Base-by-base conservation (phyloP, 78 protist species). In the Dictyostelium brefeldianum region DNA sequence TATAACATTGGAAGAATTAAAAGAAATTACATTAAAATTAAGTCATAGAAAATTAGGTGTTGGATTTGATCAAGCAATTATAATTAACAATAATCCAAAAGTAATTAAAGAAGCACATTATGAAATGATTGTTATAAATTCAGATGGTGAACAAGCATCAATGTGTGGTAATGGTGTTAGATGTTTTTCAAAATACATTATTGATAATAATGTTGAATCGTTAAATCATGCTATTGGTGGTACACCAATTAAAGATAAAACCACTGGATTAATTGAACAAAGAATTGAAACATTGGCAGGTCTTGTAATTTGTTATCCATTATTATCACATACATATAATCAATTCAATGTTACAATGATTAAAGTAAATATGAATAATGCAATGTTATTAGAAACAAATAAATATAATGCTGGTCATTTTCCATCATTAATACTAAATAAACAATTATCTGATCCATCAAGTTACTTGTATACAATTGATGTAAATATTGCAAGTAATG, bases 111-210 rank as follows among this genome's bases (percentile, higher is more conserved):
- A 73, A 11, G 48, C 80, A 36, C 62, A 64, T 47, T 82, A 64
- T 29, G 89, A 78, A 80, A 77, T 91, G 85, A 59, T 91, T 29
- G 74, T 91, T n/a, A 80, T 56, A 25, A 91, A 91, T 65, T 29
- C 47, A 17, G 95, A 91, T 69, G 95, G 95, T 27, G 29, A 81
- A 43, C 78, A 64, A 18, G 92, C 92, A 11, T 7, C 73, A 8
- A 87, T 87, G 95, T 91, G 95, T 83, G 95, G 95, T 9, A 91
- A 91, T 91, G 95, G 95, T 27, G 80, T 83, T 12, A 81, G 95
- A 65, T 91, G 95, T 56, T 78, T 91, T 81, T 81, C 95, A 74
- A 83, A 81, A 56, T 91, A 70, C 81, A 64, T 91, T 17, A 29
- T 77, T n/a, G 91, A 91, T 53, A 75, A 82, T 80, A 36, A 47